These are phyloP conservation scores for Paraphaeosphaeria sporulosa DNA, from an alignment of 2,329 filamentous ascomycete genomes.

Conservation along the genomic window DNA sequence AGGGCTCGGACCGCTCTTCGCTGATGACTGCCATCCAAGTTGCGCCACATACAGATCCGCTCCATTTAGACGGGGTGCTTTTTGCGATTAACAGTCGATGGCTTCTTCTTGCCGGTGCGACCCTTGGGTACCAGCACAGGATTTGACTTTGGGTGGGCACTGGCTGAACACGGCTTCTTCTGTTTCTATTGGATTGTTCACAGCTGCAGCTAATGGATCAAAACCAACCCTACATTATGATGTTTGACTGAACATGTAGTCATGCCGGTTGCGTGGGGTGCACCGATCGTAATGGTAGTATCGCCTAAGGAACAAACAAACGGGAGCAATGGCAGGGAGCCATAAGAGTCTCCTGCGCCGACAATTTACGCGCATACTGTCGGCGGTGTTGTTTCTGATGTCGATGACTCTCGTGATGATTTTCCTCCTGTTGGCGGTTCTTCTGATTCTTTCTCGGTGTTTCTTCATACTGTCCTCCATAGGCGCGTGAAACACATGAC, in stretches of 20 bases:
- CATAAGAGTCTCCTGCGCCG: constrained; percentile 11
- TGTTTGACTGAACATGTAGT: background rate
- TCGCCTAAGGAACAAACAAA: background rate
- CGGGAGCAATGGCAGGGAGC: constrained; percentile 13
- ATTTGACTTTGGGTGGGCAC: constrained; percentile 17
- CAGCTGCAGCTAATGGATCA: background rate
- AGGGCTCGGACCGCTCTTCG: background rate
- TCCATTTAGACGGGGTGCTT: constrained; percentile 57
- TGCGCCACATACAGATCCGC: constrained; percentile 62
- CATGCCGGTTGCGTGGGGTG: background rate
- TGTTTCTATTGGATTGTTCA: constrained; percentile 3
- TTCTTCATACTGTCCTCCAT: constrained; percentile 42
- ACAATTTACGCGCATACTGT: constrained; percentile 25
- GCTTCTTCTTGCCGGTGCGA: constrained; percentile 27
- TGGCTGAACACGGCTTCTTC: background rate
- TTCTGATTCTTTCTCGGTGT: constrained; percentile 34
- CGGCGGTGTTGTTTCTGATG: constrained; percentile 32
- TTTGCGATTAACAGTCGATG: constrained; percentile 49
- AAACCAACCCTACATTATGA: constrained; percentile 5
- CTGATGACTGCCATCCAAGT: constrained; percentile 39
- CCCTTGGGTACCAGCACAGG: constrained; percentile 39
- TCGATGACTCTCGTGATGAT: constrained; percentile 36
- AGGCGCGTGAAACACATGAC: constrained; percentile 26
- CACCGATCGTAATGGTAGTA: background rate
- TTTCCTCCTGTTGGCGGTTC: constrained; percentile 33